Conservation (phyloP, 768 basidiomycete genomes). For the Strobilomyces dryophilus region DNA sequence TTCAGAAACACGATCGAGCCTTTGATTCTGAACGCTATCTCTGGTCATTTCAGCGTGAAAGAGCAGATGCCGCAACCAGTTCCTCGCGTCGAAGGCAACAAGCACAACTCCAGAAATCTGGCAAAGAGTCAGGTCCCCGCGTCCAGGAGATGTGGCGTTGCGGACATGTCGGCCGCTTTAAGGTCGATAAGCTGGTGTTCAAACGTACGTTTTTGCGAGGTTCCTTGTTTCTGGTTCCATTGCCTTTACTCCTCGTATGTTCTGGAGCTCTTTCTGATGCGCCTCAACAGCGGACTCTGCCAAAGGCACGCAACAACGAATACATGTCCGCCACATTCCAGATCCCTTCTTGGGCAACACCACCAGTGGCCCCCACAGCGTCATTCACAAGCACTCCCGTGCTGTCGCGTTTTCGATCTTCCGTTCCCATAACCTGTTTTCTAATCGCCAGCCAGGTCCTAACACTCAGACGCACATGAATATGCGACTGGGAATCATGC, state of each 20-base stretch:
- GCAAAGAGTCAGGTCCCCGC: constrained; percentile 20
- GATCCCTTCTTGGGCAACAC: constrained; percentile 43
- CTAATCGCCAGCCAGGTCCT: constrained; percentile 13
- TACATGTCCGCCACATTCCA: constrained; percentile 55
- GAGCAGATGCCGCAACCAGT: constrained; percentile 32
- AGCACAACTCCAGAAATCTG: constrained; percentile 12
- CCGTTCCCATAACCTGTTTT: constrained; percentile 46
- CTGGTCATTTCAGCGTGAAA: constrained; percentile 62
- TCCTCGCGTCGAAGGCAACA: constrained; percentile 24
- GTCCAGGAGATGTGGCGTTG: constrained; percentile 65
- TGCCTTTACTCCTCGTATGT: neutral
- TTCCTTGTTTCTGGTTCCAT: constrained; percentile 17
- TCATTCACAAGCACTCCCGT: constrained; percentile 81
- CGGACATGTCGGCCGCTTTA: constrained; percentile 58
- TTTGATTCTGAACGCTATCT: constrained; percentile 41
- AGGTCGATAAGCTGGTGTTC: constrained; percentile 44
- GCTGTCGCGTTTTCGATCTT: constrained; percentile 77
- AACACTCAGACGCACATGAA: constrained; percentile 22
- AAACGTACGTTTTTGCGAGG: constrained; percentile 30
- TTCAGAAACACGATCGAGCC: constrained; percentile 37
- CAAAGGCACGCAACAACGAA: constrained; percentile 64
- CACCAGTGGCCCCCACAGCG: constrained; percentile 54
- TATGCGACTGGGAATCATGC: constrained; percentile 44
- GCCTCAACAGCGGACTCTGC: constrained; percentile 40
- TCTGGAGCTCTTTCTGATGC: neutral